phyloP scores from a whole-genome alignment of 1,139 yeast genomes.

The Saccharomycopsis hybrid region DNA sequence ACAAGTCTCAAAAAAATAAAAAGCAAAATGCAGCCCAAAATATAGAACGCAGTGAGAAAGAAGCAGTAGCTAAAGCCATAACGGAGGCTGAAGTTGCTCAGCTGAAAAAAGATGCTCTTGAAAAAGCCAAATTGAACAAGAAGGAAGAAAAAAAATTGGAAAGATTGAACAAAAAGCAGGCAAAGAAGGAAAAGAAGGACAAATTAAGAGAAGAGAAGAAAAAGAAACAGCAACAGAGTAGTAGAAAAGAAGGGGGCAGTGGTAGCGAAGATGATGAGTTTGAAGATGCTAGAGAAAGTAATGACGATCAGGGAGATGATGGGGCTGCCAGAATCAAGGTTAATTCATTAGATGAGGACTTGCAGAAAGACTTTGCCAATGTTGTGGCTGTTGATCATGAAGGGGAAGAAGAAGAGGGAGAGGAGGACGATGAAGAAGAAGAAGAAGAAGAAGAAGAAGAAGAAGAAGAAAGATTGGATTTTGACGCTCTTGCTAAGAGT shows the following conservation, averaged over 20 bases:
- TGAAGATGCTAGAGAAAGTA: slow-evolving; percentile 23
- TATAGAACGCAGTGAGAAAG: too few relatives aligned
- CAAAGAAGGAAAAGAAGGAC: slow-evolving; percentile 15
- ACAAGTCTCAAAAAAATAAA: background rate
- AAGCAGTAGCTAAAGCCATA: too few relatives aligned
- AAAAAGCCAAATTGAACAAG: slow-evolving; percentile 2
- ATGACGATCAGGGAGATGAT: slow-evolving; percentile 22
- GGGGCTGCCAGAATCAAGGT: slow-evolving; percentile 22
- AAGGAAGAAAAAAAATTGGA: slow-evolving; percentile 23
- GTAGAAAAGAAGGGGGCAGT: too few relatives aligned
- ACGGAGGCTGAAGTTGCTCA: too few relatives aligned
- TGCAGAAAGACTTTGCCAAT: slow-evolving; percentile 22
- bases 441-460: slow-evolving; percentile 40
- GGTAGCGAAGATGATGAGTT: slow-evolving; percentile 19
- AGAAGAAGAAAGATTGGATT: too few relatives aligned
- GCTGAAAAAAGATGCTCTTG: too few relatives aligned
- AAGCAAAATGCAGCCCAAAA: too few relatives aligned
- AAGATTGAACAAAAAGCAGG: slow-evolving; percentile 14
- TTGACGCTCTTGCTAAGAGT: slow-evolving; percentile 49
- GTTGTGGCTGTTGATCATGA: slow-evolving; percentile 22
- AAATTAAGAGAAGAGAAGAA: slow-evolving; percentile 16
- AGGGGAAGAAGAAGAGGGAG: slow-evolving; percentile 24
- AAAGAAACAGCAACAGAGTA: too few relatives aligned
- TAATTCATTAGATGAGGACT: slow-evolving; percentile 23
- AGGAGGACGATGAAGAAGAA: slow-evolving; percentile 27